These are phyloP conservation scores for Macrocybe gigantea DNA, from an alignment of 768 basidiomycete genomes.

Conservation along the genomic window DNA sequence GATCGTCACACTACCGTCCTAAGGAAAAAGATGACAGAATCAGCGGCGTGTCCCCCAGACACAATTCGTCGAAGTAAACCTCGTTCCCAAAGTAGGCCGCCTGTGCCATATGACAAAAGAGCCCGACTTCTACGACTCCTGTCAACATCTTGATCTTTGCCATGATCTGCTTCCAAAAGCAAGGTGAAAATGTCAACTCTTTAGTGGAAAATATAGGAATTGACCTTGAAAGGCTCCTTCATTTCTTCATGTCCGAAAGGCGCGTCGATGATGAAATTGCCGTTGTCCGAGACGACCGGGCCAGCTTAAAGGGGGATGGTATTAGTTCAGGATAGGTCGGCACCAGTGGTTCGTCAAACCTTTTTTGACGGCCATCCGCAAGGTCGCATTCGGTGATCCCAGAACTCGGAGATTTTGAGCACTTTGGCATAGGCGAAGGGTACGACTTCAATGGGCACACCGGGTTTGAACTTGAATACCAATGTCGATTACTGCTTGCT, in stretches of 20 bases:
- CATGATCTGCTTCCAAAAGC: conserved; percentile 49
- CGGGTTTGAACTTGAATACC: conserved; percentile 64
- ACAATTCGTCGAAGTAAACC: conserved; percentile 29
- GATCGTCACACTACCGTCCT: conserved; percentile 71
- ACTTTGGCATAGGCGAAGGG: conserved; percentile 95
- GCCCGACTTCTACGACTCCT: conserved; percentile 96
- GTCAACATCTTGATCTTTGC: conserved; percentile 87
- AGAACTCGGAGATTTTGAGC: conserved; percentile 60
- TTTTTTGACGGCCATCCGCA: conserved; percentile 91
- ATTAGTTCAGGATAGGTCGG: neutral
- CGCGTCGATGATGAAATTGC: conserved; percentile 97
- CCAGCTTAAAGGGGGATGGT: conserved; percentile 51
- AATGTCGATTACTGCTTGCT: neutral
- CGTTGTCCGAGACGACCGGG: conserved; percentile 95
- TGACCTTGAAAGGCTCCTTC: conserved; percentile 57
- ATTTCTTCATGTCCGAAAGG: conserved; percentile 73
- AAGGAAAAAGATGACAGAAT: conserved; percentile 1
- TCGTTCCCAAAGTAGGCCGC: conserved; percentile 97
- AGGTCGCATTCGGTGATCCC: conserved; percentile 63
- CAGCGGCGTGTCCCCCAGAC: neutral
- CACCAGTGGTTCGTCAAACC: conserved; percentile 19
- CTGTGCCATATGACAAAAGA: conserved; percentile 91
- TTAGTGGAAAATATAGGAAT: conserved; percentile 6
- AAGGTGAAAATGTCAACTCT: neutral
- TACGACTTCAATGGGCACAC: conserved; percentile 94